phyloP scores from a whole-genome alignment of 306 rosid genomes.

The Inga leiocalycina region DNA sequence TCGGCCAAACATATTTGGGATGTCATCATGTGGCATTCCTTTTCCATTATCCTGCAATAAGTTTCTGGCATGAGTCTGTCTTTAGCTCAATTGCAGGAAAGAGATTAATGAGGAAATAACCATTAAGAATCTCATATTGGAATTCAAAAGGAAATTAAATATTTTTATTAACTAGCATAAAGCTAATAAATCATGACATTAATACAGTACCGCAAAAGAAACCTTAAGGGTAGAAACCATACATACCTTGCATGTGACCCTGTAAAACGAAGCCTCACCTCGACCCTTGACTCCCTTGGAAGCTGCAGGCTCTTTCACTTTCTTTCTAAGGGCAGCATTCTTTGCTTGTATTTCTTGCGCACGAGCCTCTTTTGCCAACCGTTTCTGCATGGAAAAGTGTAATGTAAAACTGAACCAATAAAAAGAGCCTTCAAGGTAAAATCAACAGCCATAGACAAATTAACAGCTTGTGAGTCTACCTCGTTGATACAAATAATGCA shows the following conservation, averaged over 20 bases:
- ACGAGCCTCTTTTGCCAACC: conserved; percentile 86
- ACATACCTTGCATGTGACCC: conserved; percentile 90
- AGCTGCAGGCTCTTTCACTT: conserved; percentile 66
- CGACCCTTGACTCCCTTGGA: conserved; percentile 74
- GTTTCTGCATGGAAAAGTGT: conserved; percentile 55
- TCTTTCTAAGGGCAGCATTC: conserved; percentile 81
- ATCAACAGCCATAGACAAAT: background rate
- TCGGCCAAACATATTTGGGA: conserved; percentile 99
- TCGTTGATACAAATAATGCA: background rate
- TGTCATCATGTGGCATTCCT: conserved; percentile 98
- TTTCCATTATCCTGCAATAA: conserved; percentile 87
- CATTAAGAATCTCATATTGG: conserved; percentile 1
- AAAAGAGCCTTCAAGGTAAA: background rate
- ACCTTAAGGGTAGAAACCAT: conserved; percentile 19
- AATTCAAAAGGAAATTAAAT: conserved; percentile 30
- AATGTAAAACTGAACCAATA: conserved; percentile 6
- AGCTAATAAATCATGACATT: conserved; percentile 20
- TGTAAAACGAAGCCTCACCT: conserved; percentile 93
- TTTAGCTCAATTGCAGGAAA: conserved; percentile 3
- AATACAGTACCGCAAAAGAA: conserved; percentile 33
- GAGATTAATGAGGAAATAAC: conserved; percentile 23
- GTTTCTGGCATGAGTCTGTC: conserved; percentile 25
- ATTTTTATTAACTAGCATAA: background rate
- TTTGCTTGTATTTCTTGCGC: conserved; percentile 83
- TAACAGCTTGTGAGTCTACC: background rate